Evolutionary conservation across 2,329 filamentous ascomycete species (phyloP).

Genomic region (Hymenotorrendiella dingleyae): DNA sequence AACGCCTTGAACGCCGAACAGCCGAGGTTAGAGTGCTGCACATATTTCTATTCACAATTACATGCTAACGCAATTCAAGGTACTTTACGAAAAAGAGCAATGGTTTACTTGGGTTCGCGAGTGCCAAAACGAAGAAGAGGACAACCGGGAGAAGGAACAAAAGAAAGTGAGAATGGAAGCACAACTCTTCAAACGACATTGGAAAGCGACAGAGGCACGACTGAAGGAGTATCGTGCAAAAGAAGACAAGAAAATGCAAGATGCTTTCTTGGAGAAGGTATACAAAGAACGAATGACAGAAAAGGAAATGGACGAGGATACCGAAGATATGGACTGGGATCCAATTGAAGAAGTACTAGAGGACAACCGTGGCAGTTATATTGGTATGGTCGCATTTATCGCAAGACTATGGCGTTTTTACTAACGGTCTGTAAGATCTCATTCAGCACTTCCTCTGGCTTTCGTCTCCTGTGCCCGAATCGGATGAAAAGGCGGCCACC

Average conservation of each 20-base stretch:
- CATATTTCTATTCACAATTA: too few relatives aligned
- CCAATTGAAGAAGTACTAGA: constrained; percentile 42
- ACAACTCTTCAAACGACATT: constrained; percentile 41
- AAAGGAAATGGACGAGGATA: constrained; percentile 19
- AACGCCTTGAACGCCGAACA: constrained; percentile 37
- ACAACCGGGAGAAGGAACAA: constrained; percentile 40
- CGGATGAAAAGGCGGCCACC: neutral
- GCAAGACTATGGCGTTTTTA: too few relatives aligned
- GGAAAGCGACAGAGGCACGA: constrained; percentile 37
- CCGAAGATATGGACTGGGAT: constrained; percentile 38
- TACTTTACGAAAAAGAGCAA: constrained; percentile 38
- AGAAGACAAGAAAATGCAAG: constrained; percentile 38
- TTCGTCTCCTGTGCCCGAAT: constrained; percentile 1
- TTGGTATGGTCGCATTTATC: constrained; percentile 30
- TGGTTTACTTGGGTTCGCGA: constrained; percentile 43
- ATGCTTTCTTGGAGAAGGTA: constrained; percentile 38
- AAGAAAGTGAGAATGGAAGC: constrained; percentile 44
- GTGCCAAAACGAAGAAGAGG: constrained; percentile 40
- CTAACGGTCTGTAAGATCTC: constrained; percentile 32
- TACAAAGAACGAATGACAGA: constrained; percentile 36
- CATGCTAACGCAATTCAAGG: too few relatives aligned
- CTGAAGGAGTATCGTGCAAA: constrained; percentile 34
- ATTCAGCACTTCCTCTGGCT: constrained; percentile 19
- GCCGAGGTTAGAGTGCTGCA: constrained; percentile 32
- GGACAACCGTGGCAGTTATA: constrained; percentile 38